These are phyloP conservation scores for Fraxinus pennsylvanica DNA, from an alignment of 257 asterid genomes.

Conservation along the genomic window DNA sequence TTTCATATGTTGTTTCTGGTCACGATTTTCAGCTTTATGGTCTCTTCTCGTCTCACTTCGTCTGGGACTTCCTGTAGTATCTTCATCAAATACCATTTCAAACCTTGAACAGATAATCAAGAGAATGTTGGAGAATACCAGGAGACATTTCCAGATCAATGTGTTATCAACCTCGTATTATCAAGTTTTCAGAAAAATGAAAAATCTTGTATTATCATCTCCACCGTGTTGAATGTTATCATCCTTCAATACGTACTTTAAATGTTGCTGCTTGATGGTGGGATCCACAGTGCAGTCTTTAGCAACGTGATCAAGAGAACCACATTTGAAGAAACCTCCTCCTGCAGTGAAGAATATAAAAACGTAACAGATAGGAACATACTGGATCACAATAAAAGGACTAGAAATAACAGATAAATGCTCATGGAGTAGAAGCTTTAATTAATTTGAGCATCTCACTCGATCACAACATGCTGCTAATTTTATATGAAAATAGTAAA, in stretches of 20 bases:
- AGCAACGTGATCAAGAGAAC: conserved; percentile 85
- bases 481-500: background rate
- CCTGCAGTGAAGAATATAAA: conserved; percentile 43
- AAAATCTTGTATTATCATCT: conserved; percentile 56
- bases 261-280: conserved; percentile 37
- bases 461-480: background rate
- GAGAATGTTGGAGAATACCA: conserved; percentile 1
- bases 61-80: conserved; percentile 49
- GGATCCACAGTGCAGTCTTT: conserved; percentile 82
- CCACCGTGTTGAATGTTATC: conserved; percentile 80
- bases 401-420: no score
- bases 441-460: background rate
- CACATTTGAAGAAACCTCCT: conserved; percentile 89
- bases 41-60: conserved; percentile 56
- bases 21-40: conserved; percentile 36
- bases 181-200: conserved; percentile 2
- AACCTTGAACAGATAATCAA: conserved; percentile 49
- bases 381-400: no score
- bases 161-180: conserved; percentile 55
- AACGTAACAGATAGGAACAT: no score
- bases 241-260: conserved; percentile 67
- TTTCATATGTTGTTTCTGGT: conserved; percentile 37
- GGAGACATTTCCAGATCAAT: conserved; percentile 16
- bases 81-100: conserved; percentile 96
- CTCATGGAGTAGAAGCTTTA: background rate